Conservation (phyloP, 306 rosid species). For the Gastrolobium villosum region DNA sequence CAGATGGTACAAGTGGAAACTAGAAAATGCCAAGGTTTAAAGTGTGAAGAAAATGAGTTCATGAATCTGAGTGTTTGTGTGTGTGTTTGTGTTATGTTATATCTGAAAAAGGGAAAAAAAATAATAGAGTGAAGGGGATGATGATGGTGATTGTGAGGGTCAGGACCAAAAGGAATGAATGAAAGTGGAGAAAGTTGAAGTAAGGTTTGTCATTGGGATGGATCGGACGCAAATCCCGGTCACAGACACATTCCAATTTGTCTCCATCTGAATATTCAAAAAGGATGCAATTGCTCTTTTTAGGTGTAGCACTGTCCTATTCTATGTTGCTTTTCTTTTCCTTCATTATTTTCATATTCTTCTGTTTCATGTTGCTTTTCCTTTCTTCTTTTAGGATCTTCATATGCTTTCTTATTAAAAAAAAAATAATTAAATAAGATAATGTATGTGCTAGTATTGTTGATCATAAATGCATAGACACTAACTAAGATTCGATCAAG, state of each 20-base stretch:
- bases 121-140: too few relatives aligned
- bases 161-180: constrained; percentile 22
- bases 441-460: too few relatives aligned
- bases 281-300: neutral
- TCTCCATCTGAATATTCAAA: constrained; percentile 40
- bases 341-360: neutral
- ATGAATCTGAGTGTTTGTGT: neutral
- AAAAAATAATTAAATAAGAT: too few relatives aligned
- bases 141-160: constrained; percentile 15
- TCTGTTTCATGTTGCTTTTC: neutral
- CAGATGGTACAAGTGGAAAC: neutral
- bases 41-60: neutral
- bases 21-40: constrained; percentile 44
- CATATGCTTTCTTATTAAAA: too few relatives aligned
- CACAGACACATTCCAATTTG: constrained; percentile 46
- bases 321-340: constrained; percentile 13
- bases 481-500: too few relatives aligned
- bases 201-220: constrained; percentile 10
- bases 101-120: neutral
- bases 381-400: neutral
- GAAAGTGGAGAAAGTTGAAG: constrained; percentile 7
- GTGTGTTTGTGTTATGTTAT: neutral
- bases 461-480: too few relatives aligned
- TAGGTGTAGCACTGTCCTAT: constrained; percentile 18
- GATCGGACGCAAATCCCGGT: constrained; percentile 40